A percentile compares a stretch with the other conserved stretches of the same genome.
These are phyloP conservation scores for Zasmidium cellare DNA, from an alignment of 2,329 filamentous ascomycete species.

Conservation along the genomic window DNA sequence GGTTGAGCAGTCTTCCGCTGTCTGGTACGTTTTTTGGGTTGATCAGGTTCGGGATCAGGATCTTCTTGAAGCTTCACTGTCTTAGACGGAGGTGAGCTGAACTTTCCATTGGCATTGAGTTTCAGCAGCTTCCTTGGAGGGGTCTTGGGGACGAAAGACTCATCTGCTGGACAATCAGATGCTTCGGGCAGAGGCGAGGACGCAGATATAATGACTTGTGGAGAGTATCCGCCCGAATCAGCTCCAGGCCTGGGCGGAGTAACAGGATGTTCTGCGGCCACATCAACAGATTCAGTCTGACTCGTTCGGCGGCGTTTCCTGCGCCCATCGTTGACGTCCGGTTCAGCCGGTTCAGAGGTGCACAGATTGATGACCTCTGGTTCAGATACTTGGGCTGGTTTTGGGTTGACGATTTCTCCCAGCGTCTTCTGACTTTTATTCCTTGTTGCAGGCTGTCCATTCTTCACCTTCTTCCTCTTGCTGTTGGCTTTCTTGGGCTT, in stretches of 20 bases:
- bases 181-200: slow-evolving; percentile 21
- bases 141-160: slow-evolving; percentile 14
- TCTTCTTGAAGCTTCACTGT: slow-evolving; percentile 23
- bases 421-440: slow-evolving; percentile 33
- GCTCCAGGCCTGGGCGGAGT: not conserved
- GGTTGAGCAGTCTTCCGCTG: slow-evolving; percentile 28
- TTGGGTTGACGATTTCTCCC: slow-evolving; percentile 26
- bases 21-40: slow-evolving; percentile 29
- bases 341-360: slow-evolving; percentile 14
- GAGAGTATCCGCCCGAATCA: slow-evolving; percentile 8
- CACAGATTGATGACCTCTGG: slow-evolving; percentile 3
- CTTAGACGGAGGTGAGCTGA: slow-evolving; percentile 44
- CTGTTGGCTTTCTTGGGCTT: slow-evolving; percentile 16
- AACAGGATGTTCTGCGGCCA: slow-evolving; percentile 3
- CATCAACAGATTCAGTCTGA: slow-evolving; percentile 22
- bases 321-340: slow-evolving; percentile 32
- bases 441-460: slow-evolving; percentile 13
- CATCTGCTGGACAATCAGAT: not conserved
- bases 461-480: slow-evolving; percentile 15
- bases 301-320: slow-evolving; percentile 42
- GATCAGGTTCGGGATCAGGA: slow-evolving; percentile 19
- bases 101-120: slow-evolving; percentile 46
- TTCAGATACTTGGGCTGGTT: not conserved
- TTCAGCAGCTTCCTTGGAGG: slow-evolving; percentile 40
- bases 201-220: slow-evolving; percentile 22